Evolutionary conservation across 768 basidiomycete species (phyloP), one percentile per base, ranked within the genome.

Genomic region (Mycena galericulata): DNA sequence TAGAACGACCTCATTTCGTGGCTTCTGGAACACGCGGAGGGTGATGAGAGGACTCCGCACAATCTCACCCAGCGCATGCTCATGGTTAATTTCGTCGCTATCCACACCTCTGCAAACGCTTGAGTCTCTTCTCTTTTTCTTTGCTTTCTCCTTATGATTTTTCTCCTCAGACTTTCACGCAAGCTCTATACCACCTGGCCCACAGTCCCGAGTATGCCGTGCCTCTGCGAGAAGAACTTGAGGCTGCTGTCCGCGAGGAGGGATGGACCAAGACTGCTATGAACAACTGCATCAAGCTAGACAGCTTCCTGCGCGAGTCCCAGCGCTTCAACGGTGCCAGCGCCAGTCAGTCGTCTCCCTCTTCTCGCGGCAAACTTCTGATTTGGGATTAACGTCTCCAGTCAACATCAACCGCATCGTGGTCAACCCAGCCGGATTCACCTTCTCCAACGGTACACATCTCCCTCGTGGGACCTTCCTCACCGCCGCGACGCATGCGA

Each of bases 1-100:
- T n/a, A n/a, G n/a, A n/a, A n/a, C n/a, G 83, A 86, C 61, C 64
- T 84, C 59, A 74, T 86, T 2, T 77, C 78, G 57, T 86, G 84
- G 84, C 67, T 84, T 3, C 76, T 85, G 56, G 80, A 80, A 47
- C 75, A 75, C 20, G 81, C n/a, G n/a, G n/a, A n/a, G 81, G 74
- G 71, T 12, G 67, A 76, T 17, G 76, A 80, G 27, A 60, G 65
- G 18, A 75, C 74, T 0, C 22, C 75, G 3, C 69, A 70, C 24
- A 70, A 70, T 7, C 64, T 83, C 8, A 76, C 75, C 1, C 70
- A 65, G 43, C 71, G 78, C 5, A 68, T 83, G 6, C 74, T 84
- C n/a, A 65, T 76, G 15, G 62, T 83, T 50, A 84, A 83, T 71
- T 81, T 84, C 50, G 79, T 78, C 1, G 74, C 80, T 1, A 79